Evolutionary conservation across 2,329 filamentous ascomycete genomes (phyloP), one percentile per base, ranked within the genome.

Genomic region (Trichophyton equinum): DNA sequence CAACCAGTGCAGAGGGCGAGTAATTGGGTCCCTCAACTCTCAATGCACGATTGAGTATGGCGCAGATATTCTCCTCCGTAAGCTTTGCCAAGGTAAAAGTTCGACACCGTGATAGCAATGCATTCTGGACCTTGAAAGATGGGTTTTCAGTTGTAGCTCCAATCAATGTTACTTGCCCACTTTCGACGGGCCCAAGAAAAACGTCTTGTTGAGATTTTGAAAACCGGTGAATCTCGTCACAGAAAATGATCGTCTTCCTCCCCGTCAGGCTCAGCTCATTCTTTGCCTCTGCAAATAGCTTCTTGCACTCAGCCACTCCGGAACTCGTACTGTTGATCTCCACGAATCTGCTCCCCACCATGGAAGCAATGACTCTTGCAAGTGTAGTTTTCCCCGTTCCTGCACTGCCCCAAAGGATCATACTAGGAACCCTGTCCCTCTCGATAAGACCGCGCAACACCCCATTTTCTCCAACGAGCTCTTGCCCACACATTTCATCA

Each of bases 141-240:
- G 94, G 94, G 66, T 99, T 99, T 73, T 99, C 94, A 0, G 94
- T 99, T 2, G 94, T 99, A 5, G 94, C 94, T 9, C 91, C 94
- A 63, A 97, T 94, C 33, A 99, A 79, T 0, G 89, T 96, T 65
- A 99, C 86, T 30, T 88, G 88, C 4, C 94, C 94, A 0, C 85
- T 85, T 74, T 99, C 94, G 22, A 97, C 92, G 0, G 92, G 92
- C 15, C 87, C 89, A 1, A 99, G 78, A 67, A 97, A 97, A 0
- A 96, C 88, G 73, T 97, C 94, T 71, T 99, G 94, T 72, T 97
- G 94, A 0, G 85, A 81, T 75, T 96, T 96, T 67, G 82, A 88
- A 78, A 96, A 96, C 30, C 92, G 79, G 74, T 96, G 91, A 56
- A 96, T 94, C 77, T 97, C 94, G 75, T 99, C 94, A 76, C 92